Evolutionary conservation across 2,329 filamentous ascomycete genomes (phyloP).

Genomic region (Colletotrichum sp.): DNA sequence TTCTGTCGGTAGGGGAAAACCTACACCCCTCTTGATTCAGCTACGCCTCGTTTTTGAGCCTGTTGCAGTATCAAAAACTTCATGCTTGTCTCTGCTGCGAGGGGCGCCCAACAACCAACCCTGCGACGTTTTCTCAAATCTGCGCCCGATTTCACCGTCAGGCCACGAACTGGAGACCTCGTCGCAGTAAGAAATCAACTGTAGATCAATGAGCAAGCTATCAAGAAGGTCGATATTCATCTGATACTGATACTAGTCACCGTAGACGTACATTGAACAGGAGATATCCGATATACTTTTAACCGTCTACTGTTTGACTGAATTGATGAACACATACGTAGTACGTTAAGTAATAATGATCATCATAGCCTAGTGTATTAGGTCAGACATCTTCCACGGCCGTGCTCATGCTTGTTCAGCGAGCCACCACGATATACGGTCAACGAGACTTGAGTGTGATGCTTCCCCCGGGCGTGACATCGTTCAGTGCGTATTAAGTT

Average conservation of each 20-base stretch:
- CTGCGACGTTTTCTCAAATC: background rate
- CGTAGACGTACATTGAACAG: background rate
- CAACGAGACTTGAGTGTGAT: background rate
- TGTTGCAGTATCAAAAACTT: background rate
- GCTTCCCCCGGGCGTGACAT: rapidly evolving
- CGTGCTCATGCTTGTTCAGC: background rate
- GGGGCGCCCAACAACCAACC: background rate
- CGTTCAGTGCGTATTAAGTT: background rate
- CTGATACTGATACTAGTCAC: rapidly evolving
- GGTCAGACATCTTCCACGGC: background rate
- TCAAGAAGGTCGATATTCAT: background rate
- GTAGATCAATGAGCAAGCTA: background rate
- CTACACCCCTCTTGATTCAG: background rate
- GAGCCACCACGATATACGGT: background rate
- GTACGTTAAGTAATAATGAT: too few relatives aligned
- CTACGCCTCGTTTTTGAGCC: background rate
- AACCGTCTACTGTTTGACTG: background rate
- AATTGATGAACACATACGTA: background rate
- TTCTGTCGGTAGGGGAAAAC: background rate
- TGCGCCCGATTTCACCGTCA: background rate
- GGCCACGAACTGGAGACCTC: background rate
- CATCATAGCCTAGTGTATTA: background rate
- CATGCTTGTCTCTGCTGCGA: background rate
- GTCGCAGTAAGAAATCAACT: background rate
- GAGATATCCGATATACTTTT: rapidly evolving